Base-by-base conservation (phyloP, 2,329 filamentous ascomycete species). In the Microcyclosporella mali region DNA sequence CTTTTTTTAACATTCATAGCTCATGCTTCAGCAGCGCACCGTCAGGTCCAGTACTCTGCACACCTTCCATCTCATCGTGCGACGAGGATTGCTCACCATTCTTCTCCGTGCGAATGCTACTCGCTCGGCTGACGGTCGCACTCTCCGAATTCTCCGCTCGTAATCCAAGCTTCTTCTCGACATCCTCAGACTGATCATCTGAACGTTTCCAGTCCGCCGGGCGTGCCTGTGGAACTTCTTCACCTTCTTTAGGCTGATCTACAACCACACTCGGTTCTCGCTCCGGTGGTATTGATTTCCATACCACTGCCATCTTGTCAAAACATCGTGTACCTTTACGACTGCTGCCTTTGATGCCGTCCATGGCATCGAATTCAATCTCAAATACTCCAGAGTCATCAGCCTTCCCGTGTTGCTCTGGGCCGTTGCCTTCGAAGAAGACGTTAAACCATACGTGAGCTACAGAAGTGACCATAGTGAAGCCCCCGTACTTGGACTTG, bases 371-470 rank as follows among this genome's bases (percentile, higher is more conserved):
- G 80, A 82, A 87, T n/a, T 78, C 74, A 18, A 81, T 79, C 48
- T 82, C 78, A 59, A 85, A 86, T 6, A 84, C 72, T 8, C 82
- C 90, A 8, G 76, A 85, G 33, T 82, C 75, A 37, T 84, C 75
- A 0, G 86, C 73, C 12, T 72, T 68, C 17, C 85, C 86, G 19
- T 70, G 65, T 32, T 81, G 73, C 58, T 88, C 84, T 0, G 84
- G 81, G 0, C 85, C 84, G 15, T 78, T 70, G 33, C 89, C 88
- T 67, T 97, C 92, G 57, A 97, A 97, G 66, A 82, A 97, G 1
- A 82, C 73, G 59, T 98, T 98, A 72, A 95, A 95, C 92, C 92
- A 98, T 12, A 95, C 86, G 58, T 97, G 90, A 0, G 89, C 89
- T 8, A 97, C 82, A 0, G 89, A 82, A 0, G 90, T 95, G 3